A percentile compares a stretch with the other conserved stretches of the same genome.
These are phyloP conservation scores for Fomes fomentarius DNA, from an alignment of 1,284 basidiomycete genomes.

Conservation along the genomic window DNA sequence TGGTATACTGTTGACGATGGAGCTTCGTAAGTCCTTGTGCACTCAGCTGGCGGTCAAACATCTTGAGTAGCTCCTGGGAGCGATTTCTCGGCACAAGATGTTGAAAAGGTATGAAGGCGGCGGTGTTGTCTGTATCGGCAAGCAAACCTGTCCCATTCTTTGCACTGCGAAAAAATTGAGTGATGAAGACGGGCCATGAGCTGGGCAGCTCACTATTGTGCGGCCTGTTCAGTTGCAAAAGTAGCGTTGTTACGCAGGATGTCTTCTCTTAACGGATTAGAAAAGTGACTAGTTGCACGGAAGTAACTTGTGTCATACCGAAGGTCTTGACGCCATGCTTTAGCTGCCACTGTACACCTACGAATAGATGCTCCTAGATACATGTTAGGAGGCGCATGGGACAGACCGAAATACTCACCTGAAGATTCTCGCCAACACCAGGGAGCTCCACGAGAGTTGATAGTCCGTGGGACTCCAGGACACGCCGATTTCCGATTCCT, in stretches of 20 bases:
- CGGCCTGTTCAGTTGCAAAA: neutral
- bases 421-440: conserved; percentile 45
- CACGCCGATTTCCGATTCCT: conserved; percentile 39
- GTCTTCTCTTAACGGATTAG: neutral
- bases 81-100: neutral
- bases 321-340: neutral
- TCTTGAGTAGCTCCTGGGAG: neutral
- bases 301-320: neutral
- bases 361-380: conserved; percentile 34
- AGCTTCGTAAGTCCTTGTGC: too few relatives aligned
- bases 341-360: neutral
- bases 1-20: too few relatives aligned
- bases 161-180: neutral
- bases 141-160: neutral
- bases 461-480: conserved; percentile 40
- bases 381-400: neutral
- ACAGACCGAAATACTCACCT: conserved; percentile 26
- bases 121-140: neutral
- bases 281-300: too few relatives aligned
- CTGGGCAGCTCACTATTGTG: neutral
- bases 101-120: neutral
- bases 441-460: conserved; percentile 38
- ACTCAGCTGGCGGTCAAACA: too few relatives aligned
- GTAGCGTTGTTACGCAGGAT: conserved; percentile 3
- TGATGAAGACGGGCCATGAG: too few relatives aligned